Evolutionary conservation across 2,329 filamentous ascomycete species (phyloP).

Genomic region (Colletotrichum phormii): DNA sequence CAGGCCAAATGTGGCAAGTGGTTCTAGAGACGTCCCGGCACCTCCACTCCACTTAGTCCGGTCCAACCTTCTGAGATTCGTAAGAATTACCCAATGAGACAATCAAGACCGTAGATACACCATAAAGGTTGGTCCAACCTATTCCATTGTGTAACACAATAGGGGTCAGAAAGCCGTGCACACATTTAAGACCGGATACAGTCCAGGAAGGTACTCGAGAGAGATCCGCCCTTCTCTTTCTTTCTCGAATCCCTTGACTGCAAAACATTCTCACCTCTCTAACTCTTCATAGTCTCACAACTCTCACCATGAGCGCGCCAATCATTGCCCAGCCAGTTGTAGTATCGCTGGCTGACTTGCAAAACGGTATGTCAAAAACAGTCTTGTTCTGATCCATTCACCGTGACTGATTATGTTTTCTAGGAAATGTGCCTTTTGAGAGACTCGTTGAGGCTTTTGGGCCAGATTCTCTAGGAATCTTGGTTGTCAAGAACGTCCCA

Average conservation of each 20-base stretch:
- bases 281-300: not conserved
- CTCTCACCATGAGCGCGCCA: not conserved
- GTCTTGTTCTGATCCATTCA: too few species aligned
- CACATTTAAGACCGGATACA: not conserved
- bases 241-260: not conserved
- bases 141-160: not conserved
- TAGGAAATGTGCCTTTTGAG: conserved; percentile 75
- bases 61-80: not conserved
- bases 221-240: not conserved
- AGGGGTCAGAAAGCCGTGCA: not conserved
- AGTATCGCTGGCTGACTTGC: conserved; percentile 69
- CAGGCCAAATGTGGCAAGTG: not conserved
- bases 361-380: conserved; percentile 58
- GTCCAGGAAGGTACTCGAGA: not conserved
- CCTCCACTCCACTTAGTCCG: conserved; percentile 1
- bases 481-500: conserved; percentile 88
- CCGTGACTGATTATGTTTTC: not conserved
- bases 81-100: conserved; percentile 4
- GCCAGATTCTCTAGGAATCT: conserved; percentile 88
- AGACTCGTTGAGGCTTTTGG: conserved; percentile 85
- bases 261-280: not conserved
- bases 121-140: not conserved
- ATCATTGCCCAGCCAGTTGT: conserved; percentile 66
- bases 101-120: not conserved
- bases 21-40: not conserved